phyloP scores from a whole-genome alignment of 2,329 filamentous ascomycete species.

The Claviceps purpurea region DNA sequence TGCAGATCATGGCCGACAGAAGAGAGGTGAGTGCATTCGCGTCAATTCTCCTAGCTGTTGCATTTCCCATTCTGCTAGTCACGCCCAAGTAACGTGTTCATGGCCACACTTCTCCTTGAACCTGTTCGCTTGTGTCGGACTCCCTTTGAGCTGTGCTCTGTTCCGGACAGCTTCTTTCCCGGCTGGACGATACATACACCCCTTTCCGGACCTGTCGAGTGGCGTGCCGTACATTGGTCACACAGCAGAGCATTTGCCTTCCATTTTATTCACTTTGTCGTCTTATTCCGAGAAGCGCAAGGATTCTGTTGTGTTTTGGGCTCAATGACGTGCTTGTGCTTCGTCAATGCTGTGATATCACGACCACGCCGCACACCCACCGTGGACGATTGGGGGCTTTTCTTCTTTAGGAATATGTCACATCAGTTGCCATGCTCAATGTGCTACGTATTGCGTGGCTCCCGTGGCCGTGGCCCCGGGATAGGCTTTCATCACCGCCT shows the following conservation, averaged over 20 bases:
- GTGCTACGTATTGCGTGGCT: background rate
- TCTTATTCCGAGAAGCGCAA: background rate
- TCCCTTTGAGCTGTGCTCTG: background rate
- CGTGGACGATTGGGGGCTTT: too few relatives aligned
- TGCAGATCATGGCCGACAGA: background rate
- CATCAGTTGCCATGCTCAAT: background rate
- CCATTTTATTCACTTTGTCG: background rate
- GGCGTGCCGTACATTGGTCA: constrained; percentile 4
- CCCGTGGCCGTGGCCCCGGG: background rate
- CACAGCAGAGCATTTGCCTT: constrained; percentile 3
- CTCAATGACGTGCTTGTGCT: background rate
- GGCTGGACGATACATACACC: background rate
- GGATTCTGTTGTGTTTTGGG: background rate
- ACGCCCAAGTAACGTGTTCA: background rate
- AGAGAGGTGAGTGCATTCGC: constrained; percentile 7
- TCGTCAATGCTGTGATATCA: background rate
- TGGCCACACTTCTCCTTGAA: background rate
- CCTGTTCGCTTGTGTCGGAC: background rate
- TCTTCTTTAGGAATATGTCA: background rate
- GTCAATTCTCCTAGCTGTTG: background rate
- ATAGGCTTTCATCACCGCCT: background rate
- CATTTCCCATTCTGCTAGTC: background rate
- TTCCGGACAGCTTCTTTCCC: background rate
- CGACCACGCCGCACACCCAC: background rate
- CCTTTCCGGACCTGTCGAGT: constrained; percentile 3